Conservation (phyloP, 2,329 filamentous ascomycete species). For the Talaromyces piceae region DNA sequence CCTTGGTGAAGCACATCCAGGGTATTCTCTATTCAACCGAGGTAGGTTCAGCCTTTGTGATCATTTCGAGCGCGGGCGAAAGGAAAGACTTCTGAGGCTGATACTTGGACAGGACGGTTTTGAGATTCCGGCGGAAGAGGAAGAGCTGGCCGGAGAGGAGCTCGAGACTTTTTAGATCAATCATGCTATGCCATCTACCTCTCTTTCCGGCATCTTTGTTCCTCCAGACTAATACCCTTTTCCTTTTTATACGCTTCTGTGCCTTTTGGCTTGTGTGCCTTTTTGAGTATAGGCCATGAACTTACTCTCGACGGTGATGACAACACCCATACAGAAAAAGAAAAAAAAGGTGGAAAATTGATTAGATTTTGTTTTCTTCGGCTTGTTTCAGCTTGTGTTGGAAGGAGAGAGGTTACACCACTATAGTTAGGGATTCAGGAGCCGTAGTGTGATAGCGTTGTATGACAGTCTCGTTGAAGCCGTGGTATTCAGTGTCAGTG, state of each 20-base stretch:
- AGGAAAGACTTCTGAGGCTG: too few relatives aligned
- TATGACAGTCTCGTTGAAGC: neutral
- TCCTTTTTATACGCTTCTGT: conserved; percentile 1
- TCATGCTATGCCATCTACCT: neutral
- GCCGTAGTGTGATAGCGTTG: neutral
- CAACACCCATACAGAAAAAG: neutral
- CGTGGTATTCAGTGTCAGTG: neutral
- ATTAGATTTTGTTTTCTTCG: neutral
- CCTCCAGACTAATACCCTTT: conserved; percentile 1
- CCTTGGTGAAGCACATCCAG: conserved; percentile 92
- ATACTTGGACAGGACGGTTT: conserved; percentile 24
- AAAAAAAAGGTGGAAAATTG: neutral
- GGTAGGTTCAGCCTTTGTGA: conserved; percentile 37
- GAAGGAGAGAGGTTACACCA: neutral
- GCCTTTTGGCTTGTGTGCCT: neutral
- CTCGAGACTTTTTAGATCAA: conserved; percentile 23
- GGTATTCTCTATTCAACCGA: conserved; percentile 96
- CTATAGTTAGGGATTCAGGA: neutral
- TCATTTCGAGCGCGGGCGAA: too few relatives aligned
- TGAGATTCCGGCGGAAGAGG: conserved; percentile 25
- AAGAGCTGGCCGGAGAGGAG: conserved; percentile 19
- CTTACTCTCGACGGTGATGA: too few relatives aligned
- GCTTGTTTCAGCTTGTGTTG: neutral
- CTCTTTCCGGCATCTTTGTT: neutral
- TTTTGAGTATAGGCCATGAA: neutral